Evolutionary conservation across 2,329 filamentous ascomycete genomes (phyloP).

Genomic region (Aspergillus clavatus): DNA sequence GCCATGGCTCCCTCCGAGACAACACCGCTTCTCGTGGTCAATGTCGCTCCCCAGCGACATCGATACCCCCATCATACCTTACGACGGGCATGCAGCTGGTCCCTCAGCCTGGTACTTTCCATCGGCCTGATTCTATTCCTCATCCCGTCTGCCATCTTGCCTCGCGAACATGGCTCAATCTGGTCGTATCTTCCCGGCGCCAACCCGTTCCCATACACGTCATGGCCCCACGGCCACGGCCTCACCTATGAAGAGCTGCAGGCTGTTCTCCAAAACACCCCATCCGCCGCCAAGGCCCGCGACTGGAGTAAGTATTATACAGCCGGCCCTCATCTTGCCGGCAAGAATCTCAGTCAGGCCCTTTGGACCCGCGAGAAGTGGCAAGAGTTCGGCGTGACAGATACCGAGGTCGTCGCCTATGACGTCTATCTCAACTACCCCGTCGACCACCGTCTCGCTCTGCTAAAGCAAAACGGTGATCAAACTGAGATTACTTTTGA

Average conservation of each 20-base stretch:
- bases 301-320: constrained; percentile 79
- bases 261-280: constrained; percentile 51
- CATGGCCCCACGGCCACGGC: constrained; percentile 43
- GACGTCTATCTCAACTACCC: constrained; percentile 77
- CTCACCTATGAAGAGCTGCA: constrained; percentile 53
- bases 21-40: constrained; percentile 42
- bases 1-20: constrained; percentile 35
- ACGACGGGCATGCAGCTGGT: constrained; percentile 40
- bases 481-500: constrained; percentile 62
- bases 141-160: constrained; percentile 36
- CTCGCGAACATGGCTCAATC: constrained; percentile 34
- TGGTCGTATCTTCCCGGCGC: constrained; percentile 41
- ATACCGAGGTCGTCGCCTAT: constrained; percentile 60
- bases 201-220: constrained; percentile 31
- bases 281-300: constrained; percentile 51
- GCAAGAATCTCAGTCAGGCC: constrained; percentile 72
- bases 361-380: constrained; percentile 71
- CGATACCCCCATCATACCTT: constrained; percentile 42
- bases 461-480: constrained; percentile 50
- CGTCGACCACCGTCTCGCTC: constrained; percentile 62
- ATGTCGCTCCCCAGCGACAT: constrained; percentile 35
- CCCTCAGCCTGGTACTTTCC: constrained; percentile 36
- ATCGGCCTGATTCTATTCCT: constrained; percentile 40
- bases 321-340: constrained; percentile 68
- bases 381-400: constrained; percentile 63